Percentiles rank a stretch among this genome's conserved stretches.
Conservation (phyloP, 768 basidiomycete species). For the Cytidiella melzeri region DNA sequence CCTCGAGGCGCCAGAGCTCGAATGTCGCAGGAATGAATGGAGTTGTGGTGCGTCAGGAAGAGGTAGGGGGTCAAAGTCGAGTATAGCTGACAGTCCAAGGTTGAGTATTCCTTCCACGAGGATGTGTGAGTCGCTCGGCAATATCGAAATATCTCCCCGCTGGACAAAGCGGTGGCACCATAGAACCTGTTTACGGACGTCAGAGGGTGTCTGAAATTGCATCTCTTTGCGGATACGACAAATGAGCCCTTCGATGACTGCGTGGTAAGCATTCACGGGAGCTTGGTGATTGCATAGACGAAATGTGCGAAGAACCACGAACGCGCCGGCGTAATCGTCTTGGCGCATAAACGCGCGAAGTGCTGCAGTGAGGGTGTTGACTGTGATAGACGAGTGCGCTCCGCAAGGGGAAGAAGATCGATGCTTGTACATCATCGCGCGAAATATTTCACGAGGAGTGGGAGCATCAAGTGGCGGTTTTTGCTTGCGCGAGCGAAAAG, state of each 20-base stretch:
- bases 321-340: background rate
- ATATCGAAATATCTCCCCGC: too few relatives aligned
- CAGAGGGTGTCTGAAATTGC: background rate
- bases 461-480: conserved; percentile 24
- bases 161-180: too few relatives aligned
- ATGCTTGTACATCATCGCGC: conserved; percentile 33
- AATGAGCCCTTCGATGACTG: background rate
- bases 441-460: conserved; percentile 37
- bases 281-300: background rate
- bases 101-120: background rate
- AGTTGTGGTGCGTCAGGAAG: background rate
- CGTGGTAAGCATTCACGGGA: background rate
- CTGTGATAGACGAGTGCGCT: background rate
- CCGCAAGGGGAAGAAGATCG: too few relatives aligned
- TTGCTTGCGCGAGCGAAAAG: conserved; percentile 10
- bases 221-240: background rate
- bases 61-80: background rate
- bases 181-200: too few relatives aligned
- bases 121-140: background rate
- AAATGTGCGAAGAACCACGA: background rate
- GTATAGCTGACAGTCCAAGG: background rate
- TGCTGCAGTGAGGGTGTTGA: background rate
- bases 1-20: too few relatives aligned
- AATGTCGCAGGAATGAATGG: background rate
- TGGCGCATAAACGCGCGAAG: background rate